These are phyloP conservation scores for Blastomyces silverae DNA, from an alignment of 2,329 filamentous ascomycete genomes.

Conservation along the genomic window DNA sequence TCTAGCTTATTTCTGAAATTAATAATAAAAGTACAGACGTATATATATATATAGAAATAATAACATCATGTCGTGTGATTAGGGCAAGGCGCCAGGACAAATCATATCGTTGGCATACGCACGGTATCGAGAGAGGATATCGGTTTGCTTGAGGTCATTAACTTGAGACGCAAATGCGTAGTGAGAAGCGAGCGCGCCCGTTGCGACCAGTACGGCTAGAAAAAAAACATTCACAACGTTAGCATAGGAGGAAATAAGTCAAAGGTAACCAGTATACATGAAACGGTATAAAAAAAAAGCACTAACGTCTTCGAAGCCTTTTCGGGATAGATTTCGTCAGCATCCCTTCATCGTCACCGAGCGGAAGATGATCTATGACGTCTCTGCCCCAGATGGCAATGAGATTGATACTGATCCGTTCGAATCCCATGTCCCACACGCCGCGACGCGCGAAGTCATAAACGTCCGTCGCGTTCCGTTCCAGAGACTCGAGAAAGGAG, in stretches of 20 bases:
- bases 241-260: background rate
- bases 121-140: conserved; percentile 50
- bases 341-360: conserved; percentile 5
- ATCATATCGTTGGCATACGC: conserved; percentile 49
- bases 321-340: background rate
- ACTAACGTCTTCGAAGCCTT: background rate
- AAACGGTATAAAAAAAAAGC: no score
- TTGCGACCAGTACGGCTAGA: conserved; percentile 10
- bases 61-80: background rate
- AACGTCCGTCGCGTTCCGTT: conserved; percentile 39
- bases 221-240: no score
- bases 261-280: no score
- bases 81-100: conserved; percentile 30
- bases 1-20: background rate
- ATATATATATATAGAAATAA: background rate
- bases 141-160: conserved; percentile 32
- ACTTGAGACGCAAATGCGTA: conserved; percentile 2
- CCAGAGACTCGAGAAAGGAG: conserved; percentile 46
- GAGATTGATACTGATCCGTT: conserved; percentile 50
- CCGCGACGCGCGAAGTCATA: conserved; percentile 35
- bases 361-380: conserved; percentile 40
- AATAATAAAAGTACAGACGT: background rate
- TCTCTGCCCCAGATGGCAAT: conserved; percentile 50
- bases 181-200: conserved; percentile 4
- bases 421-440: conserved; percentile 30